These are phyloP conservation scores for Ceratobasidium theobromae DNA, from an alignment of 1,284 basidiomycete genomes.

Conservation along the genomic window DNA sequence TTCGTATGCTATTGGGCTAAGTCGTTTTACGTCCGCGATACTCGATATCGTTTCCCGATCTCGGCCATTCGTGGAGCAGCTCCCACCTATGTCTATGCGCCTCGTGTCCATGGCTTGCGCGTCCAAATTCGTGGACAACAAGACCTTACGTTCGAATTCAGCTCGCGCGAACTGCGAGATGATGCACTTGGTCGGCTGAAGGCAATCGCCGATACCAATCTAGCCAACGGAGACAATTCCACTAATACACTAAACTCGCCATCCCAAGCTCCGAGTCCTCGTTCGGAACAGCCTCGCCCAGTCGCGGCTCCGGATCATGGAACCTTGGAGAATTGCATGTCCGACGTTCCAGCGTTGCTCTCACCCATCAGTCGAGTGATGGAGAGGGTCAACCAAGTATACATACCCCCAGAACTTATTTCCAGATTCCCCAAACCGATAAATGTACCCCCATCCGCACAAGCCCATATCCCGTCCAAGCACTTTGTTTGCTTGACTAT, in stretches of 20 bases:
- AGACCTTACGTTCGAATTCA: conserved; percentile 57
- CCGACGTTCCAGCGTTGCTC: conserved; percentile 31
- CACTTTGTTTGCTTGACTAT: conserved; percentile 55
- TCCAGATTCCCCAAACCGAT: conserved; percentile 51
- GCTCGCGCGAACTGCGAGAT: conserved; percentile 48
- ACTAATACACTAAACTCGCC: no score
- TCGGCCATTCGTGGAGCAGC: conserved; percentile 49
- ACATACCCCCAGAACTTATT: conserved; percentile 37
- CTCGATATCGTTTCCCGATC: conserved; percentile 55
- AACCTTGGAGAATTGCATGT: background rate
- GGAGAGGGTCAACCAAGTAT: conserved; percentile 10
- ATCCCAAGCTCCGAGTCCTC: background rate
- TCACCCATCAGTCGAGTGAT: conserved; percentile 34
- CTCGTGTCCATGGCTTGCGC: conserved; percentile 49
- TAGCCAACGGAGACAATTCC: background rate
- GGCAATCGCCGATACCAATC: conserved; percentile 24
- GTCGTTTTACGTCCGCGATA: conserved; percentile 47
- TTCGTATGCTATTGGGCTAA: conserved; percentile 54
- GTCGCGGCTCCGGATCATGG: background rate
- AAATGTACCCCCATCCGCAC: conserved; percentile 48
- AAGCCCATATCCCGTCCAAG: conserved; percentile 43
- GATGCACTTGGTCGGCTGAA: conserved; percentile 50
- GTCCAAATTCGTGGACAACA: conserved; percentile 54
- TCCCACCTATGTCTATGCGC: conserved; percentile 41
- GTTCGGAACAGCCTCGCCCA: background rate